Evolutionary conservation across 1,139 yeast species (phyloP), one percentile per base, ranked within the genome.

Genomic region (Candida anutae): DNA sequence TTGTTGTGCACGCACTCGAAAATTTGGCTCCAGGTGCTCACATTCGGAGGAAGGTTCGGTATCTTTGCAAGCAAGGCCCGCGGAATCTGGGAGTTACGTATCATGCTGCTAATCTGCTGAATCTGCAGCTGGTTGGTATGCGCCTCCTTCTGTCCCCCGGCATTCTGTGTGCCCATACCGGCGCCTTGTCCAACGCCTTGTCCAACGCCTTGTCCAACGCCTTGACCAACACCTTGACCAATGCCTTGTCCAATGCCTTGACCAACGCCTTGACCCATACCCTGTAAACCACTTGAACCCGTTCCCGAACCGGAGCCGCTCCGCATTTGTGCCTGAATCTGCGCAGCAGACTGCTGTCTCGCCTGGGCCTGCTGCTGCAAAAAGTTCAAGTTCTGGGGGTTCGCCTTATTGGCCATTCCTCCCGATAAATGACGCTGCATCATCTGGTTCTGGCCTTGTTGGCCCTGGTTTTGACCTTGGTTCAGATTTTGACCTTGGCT

Each of bases 11-110:
- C 65, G 40, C 81, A 68, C 29, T 80, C 84, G 48, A 81, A 77
- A 16, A 87, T 74, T 48, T 80, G 88, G 23, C 74, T 71, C 95
- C 95, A 85, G 4, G 94, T 83, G 38, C 72, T 77, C 22, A 78
- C 78, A 29, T 77, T 81, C n/a, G 80, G 77, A 0, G 95, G 95
- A 20, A 87, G 60, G 26, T 75, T 77, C 9, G 95, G 95, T 28
- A 87, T 74, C 43, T 74, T 74, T 28, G 70, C 65, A 26, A 87
- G 57, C 23, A 87, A 52, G 5, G 77, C 74, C n/a, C 72, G 74
- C 2, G 96, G 96, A 29, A 87, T 83, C 3, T 82, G 83, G 3
- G 73, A 58, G 26, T 72, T 73, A 24, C 66, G 39, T 31, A 65
- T 58, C 47, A 60, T 46, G 27, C 53, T 53, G 26, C 58, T 50